Evolutionary conservation across 495 filamentous ascomycete genomes (phyloP).

Genomic region (Xylaria acuta): DNA sequence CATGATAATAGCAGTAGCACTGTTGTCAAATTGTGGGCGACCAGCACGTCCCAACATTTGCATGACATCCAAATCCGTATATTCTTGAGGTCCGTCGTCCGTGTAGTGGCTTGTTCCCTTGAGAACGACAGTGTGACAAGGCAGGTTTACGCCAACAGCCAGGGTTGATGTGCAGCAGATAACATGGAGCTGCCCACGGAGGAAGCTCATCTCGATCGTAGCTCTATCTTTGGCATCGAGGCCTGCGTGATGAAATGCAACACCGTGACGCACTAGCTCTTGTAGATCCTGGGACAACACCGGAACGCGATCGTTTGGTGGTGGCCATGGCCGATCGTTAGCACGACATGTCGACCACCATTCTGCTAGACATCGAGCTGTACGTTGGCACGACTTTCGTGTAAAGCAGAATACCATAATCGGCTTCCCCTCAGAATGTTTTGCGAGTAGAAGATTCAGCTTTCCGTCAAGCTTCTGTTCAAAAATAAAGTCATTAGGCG

Average conservation of each 20-base stretch:
- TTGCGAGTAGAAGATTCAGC: conserved; percentile 75
- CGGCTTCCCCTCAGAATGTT: conserved; percentile 79
- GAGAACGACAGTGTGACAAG: conserved; percentile 90
- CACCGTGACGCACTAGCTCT: conserved; percentile 69
- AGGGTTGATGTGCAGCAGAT: conserved; percentile 97
- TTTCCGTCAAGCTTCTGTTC: conserved; percentile 80
- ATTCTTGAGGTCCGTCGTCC: conserved; percentile 70
- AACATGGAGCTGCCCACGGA: conserved; percentile 78
- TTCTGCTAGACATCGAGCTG: conserved; percentile 74
- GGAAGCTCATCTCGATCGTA: conserved; percentile 73
- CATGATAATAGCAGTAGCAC: conserved; percentile 85
- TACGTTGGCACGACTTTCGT: conserved; percentile 74
- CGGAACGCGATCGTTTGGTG: conserved; percentile 60
- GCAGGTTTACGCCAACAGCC: conserved; percentile 91
- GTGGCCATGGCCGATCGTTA: conserved; percentile 69
- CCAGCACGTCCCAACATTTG: conserved; percentile 97
- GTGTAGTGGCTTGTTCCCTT: conserved; percentile 85
- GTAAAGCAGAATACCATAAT: conserved; percentile 95
- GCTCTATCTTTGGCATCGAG: conserved; percentile 74
- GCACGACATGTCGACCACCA: conserved; percentile 65
- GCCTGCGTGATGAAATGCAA: conserved; percentile 95
- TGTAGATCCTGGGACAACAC: conserved; percentile 68
- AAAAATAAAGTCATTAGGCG: conserved; percentile 83
- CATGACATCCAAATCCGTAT: conserved; percentile 93
- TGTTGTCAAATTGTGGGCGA: conserved; percentile 89